Evolutionary conservation across 2,329 filamentous ascomycete species (phyloP), one percentile per base, ranked within the genome.

Genomic region (Aureobasidium mangrovei): DNA sequence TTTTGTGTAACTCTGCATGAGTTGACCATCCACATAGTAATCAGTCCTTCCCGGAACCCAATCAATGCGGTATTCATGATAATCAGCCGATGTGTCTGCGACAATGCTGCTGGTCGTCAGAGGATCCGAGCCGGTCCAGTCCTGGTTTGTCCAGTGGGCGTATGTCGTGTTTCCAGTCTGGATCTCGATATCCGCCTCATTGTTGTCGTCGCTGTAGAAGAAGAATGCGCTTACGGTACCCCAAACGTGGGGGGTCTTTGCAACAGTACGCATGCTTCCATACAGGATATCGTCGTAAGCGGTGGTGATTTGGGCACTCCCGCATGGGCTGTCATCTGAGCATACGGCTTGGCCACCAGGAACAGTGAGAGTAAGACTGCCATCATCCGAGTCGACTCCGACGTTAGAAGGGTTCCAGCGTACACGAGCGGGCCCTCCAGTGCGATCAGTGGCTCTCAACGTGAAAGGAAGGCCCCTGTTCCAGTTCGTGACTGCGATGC

Each of bases 11-110:
- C 67, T 72, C 74, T 86, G 83, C 26, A 88, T 69, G 7, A 77
- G 67, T 8, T 69, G 55, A 38, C 79, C 79, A 66, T 91, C 85
- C 3, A 82, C 82, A 64, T 84, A 90, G 68, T 88, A 91, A 7
- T 77, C 65, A 4, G 90, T 84, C 1, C 72, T 72, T 0, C 73
- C 75, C 0, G 79, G 76, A 10, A 83, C 66, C 71, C 85, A 90
- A 67, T 91, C 87, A 65, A 90, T 84, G 31, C 87, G 84, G 64
- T 90, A 90, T 69, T 91, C 86, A 67, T 91, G 86, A 68, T 89
- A 90, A 0, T 78, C 74, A 1, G 91, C 74, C 47, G 79, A 71
- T 65, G 82, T 86, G 47, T 76, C 79, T 44, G 72, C 70, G 36
- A 74, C 73, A 0, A 84, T 83, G 61, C 87, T 77, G 65, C 77